These are phyloP conservation scores for Pseudomicrostroma phylloplanum DNA, from an alignment of 1,284 basidiomycete species.

Conservation along the genomic window DNA sequence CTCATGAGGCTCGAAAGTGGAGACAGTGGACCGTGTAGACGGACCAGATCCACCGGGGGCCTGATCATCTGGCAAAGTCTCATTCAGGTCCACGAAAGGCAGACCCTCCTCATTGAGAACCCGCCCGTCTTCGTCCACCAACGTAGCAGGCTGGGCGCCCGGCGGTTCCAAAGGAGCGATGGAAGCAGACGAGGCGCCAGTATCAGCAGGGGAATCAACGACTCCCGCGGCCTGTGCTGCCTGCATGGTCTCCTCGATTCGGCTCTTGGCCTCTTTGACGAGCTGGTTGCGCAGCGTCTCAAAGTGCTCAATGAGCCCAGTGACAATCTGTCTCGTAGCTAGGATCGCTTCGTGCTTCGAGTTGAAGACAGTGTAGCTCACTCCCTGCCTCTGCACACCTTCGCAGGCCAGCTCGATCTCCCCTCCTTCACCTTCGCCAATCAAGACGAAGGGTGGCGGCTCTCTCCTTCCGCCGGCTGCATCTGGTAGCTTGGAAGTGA, in stretches of 20 bases:
- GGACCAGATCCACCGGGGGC: neutral
- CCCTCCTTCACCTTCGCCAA: neutral
- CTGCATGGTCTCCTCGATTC: neutral
- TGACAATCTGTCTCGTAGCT: neutral
- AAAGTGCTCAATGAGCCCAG: slow-evolving; percentile 2
- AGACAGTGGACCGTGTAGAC: neutral
- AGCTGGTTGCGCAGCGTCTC: neutral
- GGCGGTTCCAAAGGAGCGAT: too few species aligned
- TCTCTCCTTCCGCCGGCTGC: too few species aligned
- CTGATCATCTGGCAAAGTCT: slow-evolving; percentile 17
- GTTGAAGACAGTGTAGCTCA: neutral
- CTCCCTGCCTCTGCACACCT: too few species aligned
- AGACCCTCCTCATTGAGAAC: slow-evolving; percentile 48
- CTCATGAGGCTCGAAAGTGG: slow-evolving; percentile 7
- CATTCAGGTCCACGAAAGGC: slow-evolving; percentile 45
- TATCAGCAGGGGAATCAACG: neutral
- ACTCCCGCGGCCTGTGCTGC: neutral
- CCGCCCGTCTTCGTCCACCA: slow-evolving; percentile 26
- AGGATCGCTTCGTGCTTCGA: neutral
- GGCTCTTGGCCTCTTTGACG: neutral
- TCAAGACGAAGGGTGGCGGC: neutral
- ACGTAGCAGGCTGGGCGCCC: neutral
- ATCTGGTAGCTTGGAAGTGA: too few species aligned
- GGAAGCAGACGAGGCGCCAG: neutral
- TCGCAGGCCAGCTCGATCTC: neutral